A percentile compares a stretch with the other conserved stretches of the same genome.
Evolutionary conservation across 768 basidiomycete genomes (phyloP).

Genomic region (Mrakia blollopis): DNA sequence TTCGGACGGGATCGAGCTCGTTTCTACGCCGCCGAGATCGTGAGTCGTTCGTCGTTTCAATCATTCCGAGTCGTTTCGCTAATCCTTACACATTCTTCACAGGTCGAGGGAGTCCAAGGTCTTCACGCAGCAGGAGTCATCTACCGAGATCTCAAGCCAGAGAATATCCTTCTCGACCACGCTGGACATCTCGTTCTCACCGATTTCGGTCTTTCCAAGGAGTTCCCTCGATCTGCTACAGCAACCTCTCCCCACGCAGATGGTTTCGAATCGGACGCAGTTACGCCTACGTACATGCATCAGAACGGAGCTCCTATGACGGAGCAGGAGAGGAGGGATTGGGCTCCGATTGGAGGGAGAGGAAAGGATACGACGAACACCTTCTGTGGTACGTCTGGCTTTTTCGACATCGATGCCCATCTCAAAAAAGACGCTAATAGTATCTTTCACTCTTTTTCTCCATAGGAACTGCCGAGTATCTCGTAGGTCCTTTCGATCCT

Average conservation of each 20-base stretch:
- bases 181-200: constrained; percentile 96
- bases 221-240: background rate
- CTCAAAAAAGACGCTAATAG: background rate
- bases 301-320: background rate
- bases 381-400: constrained; percentile 51
- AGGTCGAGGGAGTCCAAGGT: constrained; percentile 84
- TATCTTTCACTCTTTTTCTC: background rate
- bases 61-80: background rate
- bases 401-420: too few relatives aligned
- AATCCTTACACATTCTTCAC: background rate
- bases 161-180: constrained; percentile 88
- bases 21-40: constrained; percentile 96
- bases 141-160: constrained; percentile 94
- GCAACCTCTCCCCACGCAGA: constrained; percentile 10
- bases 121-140: constrained; percentile 54
- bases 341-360: constrained; percentile 48
- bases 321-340: constrained; percentile 27
- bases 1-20: constrained; percentile 88
- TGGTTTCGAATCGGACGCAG: constrained; percentile 1
- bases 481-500: constrained; percentile 40
- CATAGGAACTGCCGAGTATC: constrained; percentile 88
- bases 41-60: constrained; percentile 9
- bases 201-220: constrained; percentile 65
- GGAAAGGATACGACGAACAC: constrained; percentile 68
- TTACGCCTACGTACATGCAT: constrained; percentile 13